These are phyloP conservation scores for Colletotrichum scovillei DNA, from an alignment of 2,329 filamentous ascomycete species.

Conservation along the genomic window DNA sequence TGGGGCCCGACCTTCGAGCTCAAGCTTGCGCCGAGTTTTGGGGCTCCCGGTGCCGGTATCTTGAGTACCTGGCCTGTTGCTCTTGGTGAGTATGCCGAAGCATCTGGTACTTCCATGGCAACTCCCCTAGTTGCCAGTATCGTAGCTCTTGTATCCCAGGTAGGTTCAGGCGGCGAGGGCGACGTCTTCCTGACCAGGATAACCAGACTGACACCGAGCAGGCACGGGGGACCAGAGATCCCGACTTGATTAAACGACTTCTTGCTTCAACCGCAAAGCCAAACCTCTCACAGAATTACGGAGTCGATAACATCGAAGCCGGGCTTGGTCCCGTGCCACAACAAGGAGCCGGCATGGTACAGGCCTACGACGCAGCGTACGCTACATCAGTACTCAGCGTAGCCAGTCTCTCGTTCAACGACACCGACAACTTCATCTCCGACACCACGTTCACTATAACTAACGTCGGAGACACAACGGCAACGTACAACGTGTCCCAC, in stretches of 20 bases:
- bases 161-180: slow-evolving; percentile 28
- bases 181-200: rapidly evolving
- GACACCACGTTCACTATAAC: slow-evolving; percentile 63
- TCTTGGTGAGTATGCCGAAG: slow-evolving; percentile 61
- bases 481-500: slow-evolving; percentile 65
- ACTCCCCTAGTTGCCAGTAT: slow-evolving; percentile 66
- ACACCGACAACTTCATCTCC: slow-evolving; percentile 66
- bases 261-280: slow-evolving; percentile 62
- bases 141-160: slow-evolving; percentile 63
- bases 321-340: slow-evolving; percentile 64
- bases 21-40: slow-evolving; percentile 66
- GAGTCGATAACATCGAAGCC: neutral
- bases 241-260: slow-evolving; percentile 59
- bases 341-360: slow-evolving; percentile 69
- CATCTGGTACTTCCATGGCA: slow-evolving; percentile 71
- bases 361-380: slow-evolving; percentile 69
- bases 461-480: slow-evolving; percentile 60
- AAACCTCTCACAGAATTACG: slow-evolving; percentile 41
- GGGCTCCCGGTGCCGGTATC: slow-evolving; percentile 66
- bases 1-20: slow-evolving; percentile 73
- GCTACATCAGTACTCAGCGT: slow-evolving; percentile 63
- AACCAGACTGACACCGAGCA: neutral
- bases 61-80: slow-evolving; percentile 65
- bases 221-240: slow-evolving; percentile 58
- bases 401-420: slow-evolving; percentile 71